Conservation (phyloP, 1,284 basidiomycete genomes). For the Cutaneotrichosporon sp. region DNA sequence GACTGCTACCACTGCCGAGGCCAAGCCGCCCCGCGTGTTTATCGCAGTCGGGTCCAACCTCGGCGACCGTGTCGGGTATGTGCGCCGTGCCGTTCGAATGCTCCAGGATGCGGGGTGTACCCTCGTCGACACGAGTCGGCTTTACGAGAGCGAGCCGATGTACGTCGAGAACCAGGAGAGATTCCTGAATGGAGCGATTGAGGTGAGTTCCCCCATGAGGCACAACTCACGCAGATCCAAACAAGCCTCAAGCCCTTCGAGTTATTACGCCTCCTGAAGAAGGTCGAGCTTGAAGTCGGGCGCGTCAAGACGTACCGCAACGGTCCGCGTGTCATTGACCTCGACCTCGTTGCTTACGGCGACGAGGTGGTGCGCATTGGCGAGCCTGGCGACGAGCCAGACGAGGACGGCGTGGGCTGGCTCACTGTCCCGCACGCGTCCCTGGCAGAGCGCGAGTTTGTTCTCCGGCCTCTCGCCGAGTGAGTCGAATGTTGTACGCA, state of each 20-base stretch:
- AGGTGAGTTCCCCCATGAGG: conserved; percentile 59
- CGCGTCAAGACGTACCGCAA: conserved; percentile 79
- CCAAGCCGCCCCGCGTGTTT: conserved; percentile 54
- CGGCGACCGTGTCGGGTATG: conserved; percentile 82
- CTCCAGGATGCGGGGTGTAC: conserved; percentile 43
- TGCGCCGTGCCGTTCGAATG: conserved; percentile 67
- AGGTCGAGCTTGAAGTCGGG: conserved; percentile 74
- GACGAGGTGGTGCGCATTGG: conserved; percentile 64
- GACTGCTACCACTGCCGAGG: background rate
- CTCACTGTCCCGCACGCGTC: conserved; percentile 83
- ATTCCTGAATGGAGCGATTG: conserved; percentile 88
- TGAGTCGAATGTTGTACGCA: conserved; percentile 55
- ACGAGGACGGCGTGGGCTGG: conserved; percentile 61
- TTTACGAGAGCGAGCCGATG: conserved; percentile 96
- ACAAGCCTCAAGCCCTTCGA: conserved; percentile 68
- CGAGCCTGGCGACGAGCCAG: conserved; percentile 49
- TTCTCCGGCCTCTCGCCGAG: conserved; percentile 81
- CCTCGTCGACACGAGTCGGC: conserved; percentile 78
- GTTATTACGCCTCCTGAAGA: conserved; percentile 71
- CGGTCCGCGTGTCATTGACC: conserved; percentile 86
- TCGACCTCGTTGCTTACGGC: conserved; percentile 86
- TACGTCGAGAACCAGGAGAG: conserved; percentile 86
- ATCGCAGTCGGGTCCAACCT: conserved; percentile 89
- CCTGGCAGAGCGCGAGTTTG: conserved; percentile 84
- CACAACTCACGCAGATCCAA: conserved; percentile 42